Percentiles rank a stretch among this genome's conserved stretches.
Conservation (phyloP, 2,329 filamentous ascomycete species). For the Exophiala bonariae region DNA sequence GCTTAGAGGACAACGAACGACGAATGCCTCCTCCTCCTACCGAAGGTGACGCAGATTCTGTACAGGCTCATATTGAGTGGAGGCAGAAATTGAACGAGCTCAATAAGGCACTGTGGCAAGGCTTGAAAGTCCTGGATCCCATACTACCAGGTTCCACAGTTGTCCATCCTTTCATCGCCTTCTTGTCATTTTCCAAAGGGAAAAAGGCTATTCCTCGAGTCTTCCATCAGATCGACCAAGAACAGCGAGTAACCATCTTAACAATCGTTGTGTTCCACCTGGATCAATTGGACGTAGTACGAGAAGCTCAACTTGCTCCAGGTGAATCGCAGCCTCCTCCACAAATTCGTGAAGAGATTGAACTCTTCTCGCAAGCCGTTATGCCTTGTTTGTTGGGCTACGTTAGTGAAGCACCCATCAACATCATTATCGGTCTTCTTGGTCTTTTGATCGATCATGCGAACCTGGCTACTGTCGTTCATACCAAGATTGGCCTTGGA, state of each 20-base stretch:
- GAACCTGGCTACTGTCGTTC: conserved; percentile 79
- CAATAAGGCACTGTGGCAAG: conserved; percentile 78
- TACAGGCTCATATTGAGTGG: conserved; percentile 79
- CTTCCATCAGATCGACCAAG: conserved; percentile 87
- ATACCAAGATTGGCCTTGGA: conserved; percentile 82
- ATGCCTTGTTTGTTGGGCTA: conserved; percentile 89
- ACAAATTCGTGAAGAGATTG: conserved; percentile 83
- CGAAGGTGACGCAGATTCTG: conserved; percentile 62
- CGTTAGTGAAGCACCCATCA: conserved; percentile 84
- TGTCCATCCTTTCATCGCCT: conserved; percentile 90
- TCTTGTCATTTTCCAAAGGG: conserved; percentile 91
- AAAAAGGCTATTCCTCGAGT: conserved; percentile 94
- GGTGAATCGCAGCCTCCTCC: conserved; percentile 73
- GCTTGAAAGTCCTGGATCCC: conserved; percentile 89
- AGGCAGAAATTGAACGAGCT: conserved; percentile 67
- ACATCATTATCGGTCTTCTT: conserved; percentile 86
- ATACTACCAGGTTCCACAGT: conserved; percentile 70
- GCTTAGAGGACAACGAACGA: conserved; percentile 89
- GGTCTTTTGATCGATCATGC: conserved; percentile 79
- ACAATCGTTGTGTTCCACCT: conserved; percentile 95
- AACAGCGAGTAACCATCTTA: conserved; percentile 87
- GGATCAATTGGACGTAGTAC: conserved; percentile 86
- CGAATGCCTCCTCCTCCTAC: conserved; percentile 69
- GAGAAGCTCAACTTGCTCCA: conserved; percentile 71
- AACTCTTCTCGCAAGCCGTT: conserved; percentile 83